A percentile compares a stretch with the other conserved stretches of the same genome.
phyloP scores from a whole-genome alignment of 164 flowering plant species.

The Litsea cubeba region DNA sequence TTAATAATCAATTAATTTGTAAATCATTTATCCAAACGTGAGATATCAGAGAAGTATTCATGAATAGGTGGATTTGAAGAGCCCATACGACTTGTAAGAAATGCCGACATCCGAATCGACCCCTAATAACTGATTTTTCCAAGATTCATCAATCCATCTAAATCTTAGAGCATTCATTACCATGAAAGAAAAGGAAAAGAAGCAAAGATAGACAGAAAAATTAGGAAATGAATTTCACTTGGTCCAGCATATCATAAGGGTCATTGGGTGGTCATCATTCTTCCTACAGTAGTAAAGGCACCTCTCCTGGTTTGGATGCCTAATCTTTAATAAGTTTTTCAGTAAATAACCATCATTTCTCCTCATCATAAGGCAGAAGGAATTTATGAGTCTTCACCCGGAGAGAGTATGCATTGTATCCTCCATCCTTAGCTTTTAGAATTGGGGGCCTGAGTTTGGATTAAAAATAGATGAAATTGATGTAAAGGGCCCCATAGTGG shows the following conservation, averaged over 20 bases:
- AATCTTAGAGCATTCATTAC: not conserved
- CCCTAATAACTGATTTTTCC: not conserved
- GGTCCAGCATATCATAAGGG: not conserved
- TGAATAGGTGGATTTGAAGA: not conserved
- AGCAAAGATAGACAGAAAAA: not conserved
- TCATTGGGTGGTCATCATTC: not conserved
- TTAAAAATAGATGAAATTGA: not conserved
- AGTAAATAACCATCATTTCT: conserved; percentile 1
- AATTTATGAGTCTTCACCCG: not conserved
- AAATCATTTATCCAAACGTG: no score
- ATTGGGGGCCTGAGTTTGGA: not conserved
- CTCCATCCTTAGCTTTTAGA: not conserved
- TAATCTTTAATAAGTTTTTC: not conserved
- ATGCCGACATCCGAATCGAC: not conserved
- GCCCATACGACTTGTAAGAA: not conserved
- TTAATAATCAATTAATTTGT: no score
- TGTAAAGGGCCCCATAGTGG: not conserved
- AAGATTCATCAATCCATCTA: not conserved
- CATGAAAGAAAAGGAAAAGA: not conserved
- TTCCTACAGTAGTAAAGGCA: not conserved
- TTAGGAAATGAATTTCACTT: not conserved
- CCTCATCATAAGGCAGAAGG: not conserved
- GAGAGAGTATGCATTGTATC: not conserved
- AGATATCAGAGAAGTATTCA: not conserved
- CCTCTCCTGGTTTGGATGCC: not conserved